A percentile compares a stretch with the other conserved stretches of the same genome.
Conservation (phyloP, 2,329 filamentous ascomycete species). For the Trichoderma brevicompactum region DNA sequence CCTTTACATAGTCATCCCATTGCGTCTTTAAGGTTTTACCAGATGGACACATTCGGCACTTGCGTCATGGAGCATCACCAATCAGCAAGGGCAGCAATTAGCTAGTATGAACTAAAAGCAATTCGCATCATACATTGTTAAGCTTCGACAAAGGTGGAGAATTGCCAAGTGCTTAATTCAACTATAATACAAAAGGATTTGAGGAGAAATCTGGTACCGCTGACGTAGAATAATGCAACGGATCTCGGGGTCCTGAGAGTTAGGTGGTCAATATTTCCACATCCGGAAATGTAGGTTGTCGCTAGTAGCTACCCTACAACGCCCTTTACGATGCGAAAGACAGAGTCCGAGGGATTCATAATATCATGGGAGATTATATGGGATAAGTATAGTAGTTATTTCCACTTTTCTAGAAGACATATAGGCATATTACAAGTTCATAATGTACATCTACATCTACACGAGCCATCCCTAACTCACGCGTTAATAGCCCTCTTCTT, state of each 20-base stretch:
- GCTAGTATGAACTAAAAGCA: constrained; percentile 3
- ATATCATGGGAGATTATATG: no score
- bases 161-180: background rate
- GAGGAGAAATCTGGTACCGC: background rate
- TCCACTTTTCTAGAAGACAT: no score
- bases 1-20: constrained; percentile 12
- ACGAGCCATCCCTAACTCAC: background rate
- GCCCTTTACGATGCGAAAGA: no score
- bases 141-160: background rate
- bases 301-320: background rate
- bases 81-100: background rate
- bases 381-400: no score
- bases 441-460: background rate
- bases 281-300: background rate
- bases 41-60: constrained; percentile 20
- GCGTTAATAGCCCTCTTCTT: constrained; percentile 34
- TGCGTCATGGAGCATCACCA: constrained; percentile 27
- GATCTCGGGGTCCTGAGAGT: background rate
- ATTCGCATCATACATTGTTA: background rate
- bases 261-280: background rate
- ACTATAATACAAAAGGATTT: background rate
- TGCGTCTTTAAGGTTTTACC: constrained; percentile 12
- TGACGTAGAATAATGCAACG: constrained; percentile 10
- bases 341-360: no score
- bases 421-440: background rate